phyloP scores from a whole-genome alignment of 129 eudicot genomes.

The Calendula officinalis region DNA sequence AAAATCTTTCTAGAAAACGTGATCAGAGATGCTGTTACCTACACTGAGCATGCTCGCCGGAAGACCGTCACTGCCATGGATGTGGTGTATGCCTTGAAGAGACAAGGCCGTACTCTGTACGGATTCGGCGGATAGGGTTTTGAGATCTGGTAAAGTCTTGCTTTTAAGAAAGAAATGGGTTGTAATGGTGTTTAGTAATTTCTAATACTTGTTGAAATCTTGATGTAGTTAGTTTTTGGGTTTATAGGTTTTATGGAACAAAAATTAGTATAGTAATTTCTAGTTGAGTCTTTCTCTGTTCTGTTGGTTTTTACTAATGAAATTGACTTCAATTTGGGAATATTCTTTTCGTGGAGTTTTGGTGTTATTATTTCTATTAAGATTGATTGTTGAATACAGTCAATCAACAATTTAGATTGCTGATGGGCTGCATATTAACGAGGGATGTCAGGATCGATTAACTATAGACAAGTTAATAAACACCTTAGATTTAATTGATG shows the following conservation, averaged over 20 bases:
- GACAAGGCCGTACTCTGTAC: slow-evolving; percentile 28
- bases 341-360: slow-evolving; percentile 43
- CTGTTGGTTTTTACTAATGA: neutral
- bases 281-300: neutral
- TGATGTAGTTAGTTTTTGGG: no score
- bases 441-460: no score
- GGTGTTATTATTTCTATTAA: slow-evolving; percentile 17
- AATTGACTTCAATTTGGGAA: slow-evolving; percentile 33
- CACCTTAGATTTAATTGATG: no score
- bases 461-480: no score
- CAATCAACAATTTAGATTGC: no score
- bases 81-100: slow-evolving; percentile 28
- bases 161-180: slow-evolving; percentile 19
- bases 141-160: neutral
- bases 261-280: neutral
- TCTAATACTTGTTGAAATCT: no score
- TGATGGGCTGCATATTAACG: no score
- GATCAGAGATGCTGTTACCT: no score
- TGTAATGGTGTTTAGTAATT: no score
- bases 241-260: neutral
- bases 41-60: neutral
- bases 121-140: slow-evolving; percentile 32
- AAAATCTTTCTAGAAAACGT: no score
- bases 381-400: no score
- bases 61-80: slow-evolving; percentile 33